phyloP scores from a whole-genome alignment of 225 moss, liverwort and hornwort species.

The Polytrichum formosum region DNA sequence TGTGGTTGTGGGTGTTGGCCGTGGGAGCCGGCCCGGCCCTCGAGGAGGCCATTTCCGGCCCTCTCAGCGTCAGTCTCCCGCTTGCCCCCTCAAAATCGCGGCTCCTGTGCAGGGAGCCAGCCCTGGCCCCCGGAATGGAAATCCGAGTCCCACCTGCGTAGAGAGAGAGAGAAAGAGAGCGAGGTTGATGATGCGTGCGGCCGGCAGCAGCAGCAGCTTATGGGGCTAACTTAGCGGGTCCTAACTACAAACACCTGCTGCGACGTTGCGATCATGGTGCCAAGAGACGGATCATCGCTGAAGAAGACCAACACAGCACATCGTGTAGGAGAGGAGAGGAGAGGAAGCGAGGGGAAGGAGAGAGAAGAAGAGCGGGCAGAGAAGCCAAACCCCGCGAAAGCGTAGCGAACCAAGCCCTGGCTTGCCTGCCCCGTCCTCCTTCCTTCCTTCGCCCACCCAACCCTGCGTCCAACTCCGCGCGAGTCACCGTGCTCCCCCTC shows the following conservation, averaged over 20 bases:
- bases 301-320: neutral
- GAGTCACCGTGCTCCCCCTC: too few relatives aligned
- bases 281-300: neutral
- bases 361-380: neutral
- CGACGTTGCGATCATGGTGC: neutral
- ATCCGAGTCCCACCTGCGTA: neutral
- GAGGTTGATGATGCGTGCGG: too few relatives aligned
- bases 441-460: too few relatives aligned
- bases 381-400: neutral
- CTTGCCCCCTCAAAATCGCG: neutral
- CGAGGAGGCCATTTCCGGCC: conserved; percentile 5
- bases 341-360: neutral
- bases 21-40: conserved; percentile 9
- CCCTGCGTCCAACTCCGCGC: too few relatives aligned
- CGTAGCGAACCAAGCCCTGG: neutral
- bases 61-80: neutral
- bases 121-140: neutral
- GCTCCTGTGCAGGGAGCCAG: conserved; percentile 7
- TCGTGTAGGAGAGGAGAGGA: too few relatives aligned
- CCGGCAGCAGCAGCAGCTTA: too few relatives aligned
- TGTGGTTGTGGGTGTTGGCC: conserved; percentile 6
- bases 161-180: too few relatives aligned
- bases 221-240: too few relatives aligned
- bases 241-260: too few relatives aligned
- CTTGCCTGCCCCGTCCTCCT: too few relatives aligned